Base-by-base conservation (phyloP, 2,329 filamentous ascomycete genomes). In the Bipolaris gigantea region DNA sequence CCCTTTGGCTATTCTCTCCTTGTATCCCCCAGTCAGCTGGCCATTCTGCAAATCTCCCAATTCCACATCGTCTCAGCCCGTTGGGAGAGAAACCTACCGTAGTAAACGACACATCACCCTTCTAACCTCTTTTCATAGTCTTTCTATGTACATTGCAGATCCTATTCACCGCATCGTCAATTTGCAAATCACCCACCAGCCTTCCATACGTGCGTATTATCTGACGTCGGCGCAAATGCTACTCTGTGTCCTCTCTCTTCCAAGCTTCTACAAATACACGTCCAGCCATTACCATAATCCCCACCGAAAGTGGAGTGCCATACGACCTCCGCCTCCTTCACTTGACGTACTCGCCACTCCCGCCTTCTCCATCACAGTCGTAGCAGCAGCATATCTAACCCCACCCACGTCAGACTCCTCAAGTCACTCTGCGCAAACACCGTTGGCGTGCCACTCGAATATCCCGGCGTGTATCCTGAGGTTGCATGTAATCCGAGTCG, bases 381-480 rank as follows among this genome's bases (percentile, higher is more conserved):
- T 49, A 40, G 49, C 53, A 40, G 49, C 41, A 16, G 53, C 53
- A 38, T 45, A 56, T 25, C 44, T 48, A 13, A 38, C 6, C 13
- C 1, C 27, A 18, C 35, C 23, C 27, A 30, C 27, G 27, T 30
- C 27, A 5, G 10, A 13, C 9, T 2, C n/a, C 43, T 47, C 32
- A 52, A 21, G 8, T 48, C 49, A n/a, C 27, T 32, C 35, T 47
- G 49, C 27, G 15, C 23, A 16, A 45, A 48, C 7, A 42, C 18
- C 5, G 32, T 23, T 15, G 38, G 38, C 4, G 13, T 16, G 4
- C 43, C 48, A 15, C 49, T 53, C 9, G n/a, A 13, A 19, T 23
- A 32, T 8, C 18, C 27, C 1, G 23, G 11, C 2, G 30, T 11
- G 8, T 19, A 34, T 2, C 3, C 15, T 7, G 16, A 10, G 2